Conservation (phyloP, 2,329 filamentous ascomycete genomes). For the Botrytis squamosa region DNA sequence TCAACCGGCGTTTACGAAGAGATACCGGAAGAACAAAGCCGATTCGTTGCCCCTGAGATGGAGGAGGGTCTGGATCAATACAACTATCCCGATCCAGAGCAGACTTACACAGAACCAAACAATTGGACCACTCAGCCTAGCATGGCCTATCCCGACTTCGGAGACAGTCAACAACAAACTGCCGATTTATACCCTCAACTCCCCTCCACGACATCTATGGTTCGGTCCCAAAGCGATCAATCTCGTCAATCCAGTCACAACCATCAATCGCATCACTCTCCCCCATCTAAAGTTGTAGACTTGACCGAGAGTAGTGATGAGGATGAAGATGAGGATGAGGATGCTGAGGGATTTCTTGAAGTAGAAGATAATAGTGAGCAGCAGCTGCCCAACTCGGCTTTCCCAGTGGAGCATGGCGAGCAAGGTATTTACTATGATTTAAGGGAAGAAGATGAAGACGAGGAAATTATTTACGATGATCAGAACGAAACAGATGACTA, state of each 20-base stretch:
- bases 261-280: neutral
- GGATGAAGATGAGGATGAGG: slow-evolving; percentile 27
- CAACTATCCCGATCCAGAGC: slow-evolving; percentile 22
- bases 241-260: slow-evolving; percentile 22
- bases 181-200: slow-evolving; percentile 16
- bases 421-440: neutral
- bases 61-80: neutral
- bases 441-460: slow-evolving; percentile 2
- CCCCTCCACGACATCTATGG: slow-evolving; percentile 27
- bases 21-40: neutral
- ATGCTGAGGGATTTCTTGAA: slow-evolving; percentile 20
- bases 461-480: slow-evolving; percentile 5
- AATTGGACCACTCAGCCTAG: slow-evolving; percentile 12
- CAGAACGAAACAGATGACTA: slow-evolving; percentile 10
- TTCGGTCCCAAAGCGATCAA: slow-evolving; percentile 31
- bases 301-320: slow-evolving; percentile 33
- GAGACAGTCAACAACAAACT: slow-evolving; percentile 13
- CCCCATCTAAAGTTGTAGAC: slow-evolving; percentile 31
- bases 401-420: neutral
- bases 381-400: slow-evolving; percentile 17
- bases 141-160: slow-evolving; percentile 29
- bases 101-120: slow-evolving; percentile 14
- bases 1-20: neutral
- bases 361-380: slow-evolving; percentile 32
- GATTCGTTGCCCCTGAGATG: neutral